A percentile compares a stretch with the other conserved stretches of the same genome.
These are phyloP conservation scores for Clavispora phyllophila DNA, from an alignment of 805 yeast genomes.

Conservation along the genomic window DNA sequence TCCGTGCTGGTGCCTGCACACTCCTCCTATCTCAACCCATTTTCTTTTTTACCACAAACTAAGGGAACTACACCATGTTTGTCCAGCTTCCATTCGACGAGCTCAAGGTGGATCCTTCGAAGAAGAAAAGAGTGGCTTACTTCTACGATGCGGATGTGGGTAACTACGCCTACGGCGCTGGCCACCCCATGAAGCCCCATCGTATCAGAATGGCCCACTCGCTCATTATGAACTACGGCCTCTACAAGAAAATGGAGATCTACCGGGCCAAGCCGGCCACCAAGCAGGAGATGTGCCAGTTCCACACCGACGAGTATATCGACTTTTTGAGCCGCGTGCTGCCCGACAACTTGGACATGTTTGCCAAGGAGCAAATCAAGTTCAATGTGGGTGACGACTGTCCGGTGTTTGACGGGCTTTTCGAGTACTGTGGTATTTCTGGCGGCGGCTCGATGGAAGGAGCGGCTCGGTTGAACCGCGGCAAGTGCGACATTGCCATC, in stretches of 20 bases:
- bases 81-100: constrained; percentile 43
- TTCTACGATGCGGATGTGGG: constrained; percentile 78
- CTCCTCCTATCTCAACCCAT: neutral
- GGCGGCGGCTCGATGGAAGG: constrained; percentile 93
- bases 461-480: constrained; percentile 72
- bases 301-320: constrained; percentile 95
- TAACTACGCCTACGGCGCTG: constrained; percentile 96
- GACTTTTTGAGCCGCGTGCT: constrained; percentile 87
- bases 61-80: constrained; percentile 22
- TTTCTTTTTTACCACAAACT: neutral
- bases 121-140: constrained; percentile 40
- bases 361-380: constrained; percentile 81
- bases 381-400: constrained; percentile 92
- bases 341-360: constrained; percentile 85
- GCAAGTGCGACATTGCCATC: constrained; percentile 86
- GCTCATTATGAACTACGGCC: constrained; percentile 92
- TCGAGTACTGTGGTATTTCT: constrained; percentile 69
- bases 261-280: constrained; percentile 97
- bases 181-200: constrained; percentile 99
- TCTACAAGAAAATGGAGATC: constrained; percentile 95
- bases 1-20: neutral
- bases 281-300: constrained; percentile 95
- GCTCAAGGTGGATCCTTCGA: constrained; percentile 35
- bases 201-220: constrained; percentile 98
- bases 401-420: constrained; percentile 76